Conservation (phyloP, 2,329 filamentous ascomycete species). For the Leptographium wingfieldii region DNA sequence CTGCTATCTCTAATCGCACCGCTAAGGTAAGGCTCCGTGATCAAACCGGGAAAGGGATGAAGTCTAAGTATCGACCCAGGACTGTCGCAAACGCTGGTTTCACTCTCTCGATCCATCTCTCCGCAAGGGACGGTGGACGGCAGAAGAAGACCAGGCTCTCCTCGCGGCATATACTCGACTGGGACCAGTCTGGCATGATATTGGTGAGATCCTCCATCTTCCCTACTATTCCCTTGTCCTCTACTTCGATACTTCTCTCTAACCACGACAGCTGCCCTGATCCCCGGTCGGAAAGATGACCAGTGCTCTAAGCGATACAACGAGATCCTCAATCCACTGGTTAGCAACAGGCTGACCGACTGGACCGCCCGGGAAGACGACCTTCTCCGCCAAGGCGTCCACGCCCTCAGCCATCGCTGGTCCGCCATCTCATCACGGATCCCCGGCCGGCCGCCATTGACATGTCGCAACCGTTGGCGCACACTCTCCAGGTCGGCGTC, state of each 20-base stretch:
- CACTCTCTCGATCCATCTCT: slow-evolving; percentile 5
- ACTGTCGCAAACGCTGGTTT: slow-evolving; percentile 7
- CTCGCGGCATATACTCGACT: background rate
- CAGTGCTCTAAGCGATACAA: slow-evolving; percentile 7
- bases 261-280: background rate
- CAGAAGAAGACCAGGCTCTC: slow-evolving; percentile 3
- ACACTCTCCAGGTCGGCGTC: background rate
- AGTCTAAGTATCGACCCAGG: background rate
- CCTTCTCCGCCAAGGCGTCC: background rate
- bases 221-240: background rate
- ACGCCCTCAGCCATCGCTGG: slow-evolving; percentile 1
- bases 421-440: background rate
- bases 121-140: slow-evolving; percentile 3
- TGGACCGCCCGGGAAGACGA: slow-evolving; percentile 2
- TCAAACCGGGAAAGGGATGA: background rate
- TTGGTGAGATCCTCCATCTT: background rate
- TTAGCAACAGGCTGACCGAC: background rate
- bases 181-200: background rate
- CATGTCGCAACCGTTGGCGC: slow-evolving; percentile 6
- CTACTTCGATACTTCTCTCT: background rate
- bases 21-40: background rate
- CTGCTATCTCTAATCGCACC: background rate
- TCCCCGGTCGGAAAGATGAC: slow-evolving; percentile 5
- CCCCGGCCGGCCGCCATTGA: slow-evolving; percentile 3
- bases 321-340: slow-evolving; percentile 4